Evolutionary conservation across 2,329 filamentous ascomycete species (phyloP), one percentile per base, ranked within the genome.

Genomic region (Alternaria viburni): DNA sequence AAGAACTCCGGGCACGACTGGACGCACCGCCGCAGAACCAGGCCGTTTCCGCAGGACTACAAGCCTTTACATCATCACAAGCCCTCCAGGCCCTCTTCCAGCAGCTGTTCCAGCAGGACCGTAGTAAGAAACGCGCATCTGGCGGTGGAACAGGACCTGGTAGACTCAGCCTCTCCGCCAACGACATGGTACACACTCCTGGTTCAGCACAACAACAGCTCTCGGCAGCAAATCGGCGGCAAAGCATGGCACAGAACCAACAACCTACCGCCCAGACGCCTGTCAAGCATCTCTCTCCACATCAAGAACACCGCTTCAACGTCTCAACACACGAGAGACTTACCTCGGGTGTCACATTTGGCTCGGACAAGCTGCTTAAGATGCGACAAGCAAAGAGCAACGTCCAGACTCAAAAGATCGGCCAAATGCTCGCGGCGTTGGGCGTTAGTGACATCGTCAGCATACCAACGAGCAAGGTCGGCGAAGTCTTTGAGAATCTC

Each of bases 321-420:
- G 91, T 99, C 10, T 88, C 91, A 8, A 89, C 92, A 68, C 91
- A 95, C 76, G 95, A 98, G 59, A 91, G 95, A 26, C 86, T 97
- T 43, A 89, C 91, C 2, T 91, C 90, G 9, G 95, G 96, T 7
- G 92, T 97, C 36, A 91, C 92, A 13, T 98, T 98, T 86, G 92
- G 95, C 12, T 93, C 93, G 26, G 92, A 95, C 72, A 90, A 89
- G 77, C 88, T 95, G 62, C 90, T 90, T 70, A 93, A 93, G 79
- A 87, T 93, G 23, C 90, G 93, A 59, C 89, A 89, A 41, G 91
- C 91, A 67, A 94, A 94, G 81, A 91, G 88, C 15, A 88, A 90
- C 57, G 88, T 91, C 64, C 91, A 94, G 76, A 92, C 92, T 69
- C 81, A 88, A 64, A 91, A 92, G 67, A 93, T 96, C 67, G 88